Conservation (phyloP, 257 asterid species). For the Primulina eburnea region DNA sequence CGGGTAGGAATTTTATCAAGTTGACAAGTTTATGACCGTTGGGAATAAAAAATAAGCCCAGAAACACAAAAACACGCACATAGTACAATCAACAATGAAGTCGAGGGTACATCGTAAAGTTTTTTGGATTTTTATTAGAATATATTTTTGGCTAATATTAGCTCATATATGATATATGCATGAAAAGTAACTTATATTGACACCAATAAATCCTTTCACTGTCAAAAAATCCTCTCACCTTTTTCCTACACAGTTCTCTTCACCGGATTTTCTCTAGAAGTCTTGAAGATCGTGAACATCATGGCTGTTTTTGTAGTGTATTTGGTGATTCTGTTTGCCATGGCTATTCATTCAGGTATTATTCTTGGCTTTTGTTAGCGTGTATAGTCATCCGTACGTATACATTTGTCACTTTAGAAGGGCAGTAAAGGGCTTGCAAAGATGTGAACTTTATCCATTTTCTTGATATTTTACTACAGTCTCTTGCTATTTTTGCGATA, state of each 20-base stretch:
- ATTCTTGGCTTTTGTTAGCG: background rate
- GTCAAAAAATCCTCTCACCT: slow-evolving; percentile 37
- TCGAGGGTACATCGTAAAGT: slow-evolving; percentile 25
- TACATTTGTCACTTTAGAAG: background rate
- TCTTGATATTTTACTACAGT: background rate
- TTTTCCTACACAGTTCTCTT: background rate
- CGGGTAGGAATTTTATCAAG: slow-evolving; percentile 19
- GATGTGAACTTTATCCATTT: slow-evolving; percentile 24
- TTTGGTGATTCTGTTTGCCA: slow-evolving; percentile 45
- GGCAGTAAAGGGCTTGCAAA: slow-evolving; percentile 28
- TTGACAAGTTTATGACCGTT: slow-evolving; percentile 38
- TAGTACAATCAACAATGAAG: slow-evolving; percentile 11
- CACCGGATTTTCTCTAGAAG: slow-evolving; percentile 21
- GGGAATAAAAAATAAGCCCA: slow-evolving; percentile 1
- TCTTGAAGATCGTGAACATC: slow-evolving; percentile 26
- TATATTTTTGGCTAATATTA: too few species aligned
- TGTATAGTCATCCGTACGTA: background rate
- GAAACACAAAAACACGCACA: slow-evolving; percentile 6
- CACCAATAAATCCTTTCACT: slow-evolving; percentile 27
- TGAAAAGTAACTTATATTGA: slow-evolving; percentile 3
- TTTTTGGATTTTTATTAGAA: background rate
- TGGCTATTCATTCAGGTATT: slow-evolving; percentile 50
- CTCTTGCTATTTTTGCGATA: background rate
- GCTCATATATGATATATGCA: slow-evolving; percentile 13
- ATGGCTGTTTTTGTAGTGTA: slow-evolving; percentile 59